phyloP scores from a whole-genome alignment of 805 yeast species.

The Metschnikowia drakensbergensis region DNA sequence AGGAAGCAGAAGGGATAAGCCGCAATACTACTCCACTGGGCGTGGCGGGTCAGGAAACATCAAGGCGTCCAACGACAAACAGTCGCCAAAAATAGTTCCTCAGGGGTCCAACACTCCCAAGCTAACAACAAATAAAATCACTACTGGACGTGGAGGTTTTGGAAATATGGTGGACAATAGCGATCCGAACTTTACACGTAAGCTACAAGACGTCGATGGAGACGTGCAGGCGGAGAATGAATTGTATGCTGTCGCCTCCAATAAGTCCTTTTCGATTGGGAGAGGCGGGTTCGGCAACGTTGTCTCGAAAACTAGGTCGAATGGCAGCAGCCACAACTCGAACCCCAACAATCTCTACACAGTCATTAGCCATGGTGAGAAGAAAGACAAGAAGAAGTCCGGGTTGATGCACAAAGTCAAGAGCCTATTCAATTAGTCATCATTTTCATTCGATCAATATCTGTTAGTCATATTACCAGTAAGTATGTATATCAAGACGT shows the following conservation, averaged over 20 bases:
- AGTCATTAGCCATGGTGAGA: slow-evolving; percentile 34
- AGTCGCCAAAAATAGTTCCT: slow-evolving; percentile 50
- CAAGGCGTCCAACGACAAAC: slow-evolving; percentile 38
- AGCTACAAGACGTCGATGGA: slow-evolving; percentile 63
- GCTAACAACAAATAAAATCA: slow-evolving; percentile 50
- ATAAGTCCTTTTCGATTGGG: slow-evolving; percentile 50
- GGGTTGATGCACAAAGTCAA: slow-evolving; percentile 47
- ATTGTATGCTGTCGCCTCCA: slow-evolving; percentile 42
- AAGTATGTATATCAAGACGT: neutral
- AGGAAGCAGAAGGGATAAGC: slow-evolving; percentile 24
- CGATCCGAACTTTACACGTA: slow-evolving; percentile 55
- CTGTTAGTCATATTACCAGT: too few relatives aligned
- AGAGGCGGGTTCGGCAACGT: slow-evolving; percentile 68
- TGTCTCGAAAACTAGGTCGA: slow-evolving; percentile 31
- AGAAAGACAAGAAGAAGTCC: slow-evolving; percentile 22
- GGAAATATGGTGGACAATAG: slow-evolving; percentile 69
- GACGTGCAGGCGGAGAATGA: slow-evolving; percentile 23
- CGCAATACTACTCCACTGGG: slow-evolving; percentile 57
- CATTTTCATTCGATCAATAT: neutral
- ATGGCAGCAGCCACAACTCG: slow-evolving; percentile 19
- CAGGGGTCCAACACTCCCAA: slow-evolving; percentile 63
- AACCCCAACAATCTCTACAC: slow-evolving; percentile 29
- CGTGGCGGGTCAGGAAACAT: slow-evolving; percentile 80
- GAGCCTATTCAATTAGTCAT: slow-evolving; percentile 29
- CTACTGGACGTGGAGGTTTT: slow-evolving; percentile 77